These are phyloP conservation scores for Daldinia concentrica DNA, from an alignment of 495 filamentous ascomycete species.

Conservation along the genomic window DNA sequence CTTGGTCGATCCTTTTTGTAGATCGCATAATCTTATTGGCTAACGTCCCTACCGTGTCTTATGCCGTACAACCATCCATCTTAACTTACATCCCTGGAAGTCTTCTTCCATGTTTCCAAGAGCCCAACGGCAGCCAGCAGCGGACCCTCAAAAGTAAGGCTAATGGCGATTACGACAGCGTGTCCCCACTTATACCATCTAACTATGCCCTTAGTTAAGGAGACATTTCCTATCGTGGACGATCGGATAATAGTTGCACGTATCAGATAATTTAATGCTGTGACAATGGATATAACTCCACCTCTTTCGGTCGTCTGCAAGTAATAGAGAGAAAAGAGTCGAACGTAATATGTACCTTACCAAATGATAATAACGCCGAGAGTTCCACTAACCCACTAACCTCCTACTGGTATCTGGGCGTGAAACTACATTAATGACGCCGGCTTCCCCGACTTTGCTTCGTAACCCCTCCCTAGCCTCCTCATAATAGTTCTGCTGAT, in stretches of 20 bases:
- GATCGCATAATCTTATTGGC: slow-evolving; percentile 19
- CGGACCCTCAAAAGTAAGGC: slow-evolving; percentile 5
- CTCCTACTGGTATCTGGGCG: background rate
- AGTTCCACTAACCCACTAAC: slow-evolving; percentile 3
- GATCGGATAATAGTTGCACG: background rate
- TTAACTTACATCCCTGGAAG: slow-evolving; percentile 21
- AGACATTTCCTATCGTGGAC: slow-evolving; percentile 4
- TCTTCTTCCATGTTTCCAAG: slow-evolving; percentile 16
- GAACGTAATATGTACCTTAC: background rate
- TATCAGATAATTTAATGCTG: background rate
- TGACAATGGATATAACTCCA: slow-evolving; percentile 1
- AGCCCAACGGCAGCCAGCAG: slow-evolving; percentile 18
- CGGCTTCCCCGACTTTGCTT: slow-evolving; percentile 4
- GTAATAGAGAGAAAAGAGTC: background rate
- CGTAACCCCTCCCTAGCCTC: background rate
- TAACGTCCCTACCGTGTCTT: slow-evolving; percentile 27
- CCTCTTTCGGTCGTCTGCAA: background rate
- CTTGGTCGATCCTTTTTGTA: slow-evolving; percentile 16
- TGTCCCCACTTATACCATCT: background rate
- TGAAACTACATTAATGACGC: slow-evolving; percentile 7
- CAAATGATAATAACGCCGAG: slow-evolving; percentile 3
- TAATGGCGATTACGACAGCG: slow-evolving; percentile 16
- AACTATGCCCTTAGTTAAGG: slow-evolving; percentile 3
- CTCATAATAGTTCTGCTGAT: background rate
- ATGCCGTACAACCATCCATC: slow-evolving; percentile 29